Evolutionary conservation across 2,329 filamentous ascomycete species (phyloP).

Genomic region (Cryphonectria nitschkei): DNA sequence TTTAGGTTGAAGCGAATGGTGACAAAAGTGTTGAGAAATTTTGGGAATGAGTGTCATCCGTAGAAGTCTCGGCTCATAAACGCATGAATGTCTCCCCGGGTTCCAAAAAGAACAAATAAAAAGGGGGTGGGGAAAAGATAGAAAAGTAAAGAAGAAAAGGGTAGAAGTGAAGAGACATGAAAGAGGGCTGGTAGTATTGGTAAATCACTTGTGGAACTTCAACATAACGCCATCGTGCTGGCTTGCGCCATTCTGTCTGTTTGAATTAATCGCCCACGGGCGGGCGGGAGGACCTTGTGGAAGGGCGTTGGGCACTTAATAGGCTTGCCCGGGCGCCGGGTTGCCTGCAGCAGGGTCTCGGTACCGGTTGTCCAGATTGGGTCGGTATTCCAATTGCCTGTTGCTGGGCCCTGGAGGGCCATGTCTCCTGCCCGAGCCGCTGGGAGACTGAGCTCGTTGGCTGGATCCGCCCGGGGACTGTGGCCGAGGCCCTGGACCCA

Average conservation of each 20-base stretch:
- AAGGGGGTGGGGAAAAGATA: background rate
- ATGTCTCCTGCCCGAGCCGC: slow-evolving; percentile 44
- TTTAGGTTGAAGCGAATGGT: background rate
- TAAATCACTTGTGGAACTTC: slow-evolving; percentile 14
- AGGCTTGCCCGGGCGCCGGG: slow-evolving; percentile 44
- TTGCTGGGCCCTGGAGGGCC: slow-evolving; percentile 51
- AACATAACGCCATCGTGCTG: slow-evolving; percentile 9
- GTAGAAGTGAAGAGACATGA: background rate
- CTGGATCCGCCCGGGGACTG: slow-evolving; percentile 46
- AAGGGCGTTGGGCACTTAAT: slow-evolving; percentile 35
- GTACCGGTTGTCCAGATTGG: slow-evolving; percentile 6
- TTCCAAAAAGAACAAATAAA: slow-evolving; percentile 7
- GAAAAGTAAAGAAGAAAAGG: background rate
- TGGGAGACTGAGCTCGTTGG: slow-evolving; percentile 44
- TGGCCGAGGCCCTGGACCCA: slow-evolving; percentile 40
- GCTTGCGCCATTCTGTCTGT: background rate
- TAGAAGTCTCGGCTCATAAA: slow-evolving; percentile 25
- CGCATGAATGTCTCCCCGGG: slow-evolving; percentile 21
- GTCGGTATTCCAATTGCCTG: slow-evolving; percentile 44
- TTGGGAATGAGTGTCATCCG: slow-evolving; percentile 24
- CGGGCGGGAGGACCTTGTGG: background rate
- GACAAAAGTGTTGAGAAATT: slow-evolving; percentile 7
- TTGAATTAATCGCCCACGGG: background rate
- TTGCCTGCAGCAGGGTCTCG: background rate
- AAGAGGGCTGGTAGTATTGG: slow-evolving; percentile 11